Percentiles rank a stretch among this genome's conserved stretches.
phyloP scores from a whole-genome alignment of 2,329 filamentous ascomycete genomes.

The Fusarium dlaminii region DNA sequence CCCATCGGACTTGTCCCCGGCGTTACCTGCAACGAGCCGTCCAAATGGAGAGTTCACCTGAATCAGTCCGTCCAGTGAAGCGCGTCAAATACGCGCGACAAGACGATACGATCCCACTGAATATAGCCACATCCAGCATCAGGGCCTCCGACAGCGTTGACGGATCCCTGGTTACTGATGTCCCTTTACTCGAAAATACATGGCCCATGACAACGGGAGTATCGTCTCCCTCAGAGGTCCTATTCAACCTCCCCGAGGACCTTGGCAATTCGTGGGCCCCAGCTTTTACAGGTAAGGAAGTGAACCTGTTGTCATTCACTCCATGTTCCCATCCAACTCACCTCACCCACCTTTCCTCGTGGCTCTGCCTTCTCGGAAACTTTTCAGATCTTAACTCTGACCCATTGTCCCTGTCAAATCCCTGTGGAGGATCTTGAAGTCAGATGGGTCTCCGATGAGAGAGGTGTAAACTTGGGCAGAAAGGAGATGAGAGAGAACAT shows the following conservation, averaged over 20 bases:
- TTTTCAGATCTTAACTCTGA: constrained; percentile 3
- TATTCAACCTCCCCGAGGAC: constrained; percentile 35
- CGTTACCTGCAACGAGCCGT: constrained; percentile 21
- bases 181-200: constrained; percentile 30
- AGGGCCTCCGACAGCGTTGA: constrained; percentile 10
- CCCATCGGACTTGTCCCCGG: constrained; percentile 28
- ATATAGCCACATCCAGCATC: constrained; percentile 23
- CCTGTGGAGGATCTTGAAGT: constrained; percentile 30
- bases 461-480: constrained; percentile 25
- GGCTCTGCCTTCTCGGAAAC: neutral
- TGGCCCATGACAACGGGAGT: constrained; percentile 30
- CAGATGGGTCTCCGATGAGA: constrained; percentile 32
- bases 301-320: constrained; percentile 15
- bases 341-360: neutral
- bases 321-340: neutral
- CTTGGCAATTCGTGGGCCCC: constrained; percentile 25
- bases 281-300: constrained; percentile 39
- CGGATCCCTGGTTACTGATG: constrained; percentile 21
- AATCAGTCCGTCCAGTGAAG: constrained; percentile 42
- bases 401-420: constrained; percentile 12
- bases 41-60: constrained; percentile 41
- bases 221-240: constrained; percentile 35
- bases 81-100: constrained; percentile 41
- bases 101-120: constrained; percentile 26
- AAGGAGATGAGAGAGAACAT: constrained; percentile 39